Base-by-base conservation (phyloP, 768 basidiomycete species). In the Boletus huronensis region DNA sequence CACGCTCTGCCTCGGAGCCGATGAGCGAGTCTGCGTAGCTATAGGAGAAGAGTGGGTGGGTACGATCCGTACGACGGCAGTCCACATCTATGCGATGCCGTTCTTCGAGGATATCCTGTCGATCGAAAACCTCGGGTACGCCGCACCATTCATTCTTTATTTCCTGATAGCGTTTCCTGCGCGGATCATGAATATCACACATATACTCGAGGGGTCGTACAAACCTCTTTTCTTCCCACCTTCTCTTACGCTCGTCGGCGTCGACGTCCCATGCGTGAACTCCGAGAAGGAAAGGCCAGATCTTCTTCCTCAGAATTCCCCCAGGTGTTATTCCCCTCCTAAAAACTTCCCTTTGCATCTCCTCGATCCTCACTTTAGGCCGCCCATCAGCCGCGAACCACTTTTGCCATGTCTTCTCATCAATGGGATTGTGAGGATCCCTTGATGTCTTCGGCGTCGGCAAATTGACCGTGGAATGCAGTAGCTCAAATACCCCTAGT, bases 21-120 rank as follows among this genome's bases (percentile, higher is more conserved):
- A 68, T 54, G 28, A 72, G 60, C 1, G 64, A 52, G 45, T 74
- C 69, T 26, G 71, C 54, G 26, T 72, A 61, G 69, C 74, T 72
- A 25, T 74, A 76, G 3, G 87, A 82, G 64, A 97, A 98, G 51
- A 98, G 78, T 6, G 91, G 85, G 61, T 98, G 96, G n/a, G 80
- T 88, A 35, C 97, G 81, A 70, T 99, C 97, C 21, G 97, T 99
- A 26, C 97, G 82, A 54, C 95, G 86, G 64, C 97, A 98, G 67
- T 98, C 97, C 53, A 99, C 97, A 64, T 98, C 92, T 62, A 93
- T 93, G 25, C 92, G 83, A 72, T 93, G 92, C n/a, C 90, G 83
- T 67, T 93, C 92, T 73, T 99, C 96, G 31, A 90, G 69, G 48
- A 90, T 80, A 64, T 91, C 89, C 55, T 82, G 80, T 46, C 87